These are phyloP conservation scores for Hyphodiscus sp. DNA, from an alignment of 2,329 filamentous ascomycete genomes.

Conservation along the genomic window DNA sequence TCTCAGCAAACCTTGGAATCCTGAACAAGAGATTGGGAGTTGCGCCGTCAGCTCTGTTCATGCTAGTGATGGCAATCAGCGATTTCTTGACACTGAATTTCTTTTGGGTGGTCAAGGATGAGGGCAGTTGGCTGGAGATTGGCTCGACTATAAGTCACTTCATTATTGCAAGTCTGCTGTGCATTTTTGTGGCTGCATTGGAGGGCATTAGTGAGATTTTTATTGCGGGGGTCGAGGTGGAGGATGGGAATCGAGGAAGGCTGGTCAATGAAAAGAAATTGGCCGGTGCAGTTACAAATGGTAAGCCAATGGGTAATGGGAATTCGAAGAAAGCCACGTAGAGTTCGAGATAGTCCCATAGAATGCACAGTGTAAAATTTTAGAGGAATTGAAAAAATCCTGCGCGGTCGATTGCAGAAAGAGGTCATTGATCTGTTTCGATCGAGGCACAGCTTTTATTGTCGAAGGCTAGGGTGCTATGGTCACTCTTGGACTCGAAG, in stretches of 20 bases:
- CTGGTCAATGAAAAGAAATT: conserved; percentile 24
- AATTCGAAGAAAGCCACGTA: conserved; percentile 7
- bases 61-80: conserved; percentile 85
- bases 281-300: conserved; percentile 15
- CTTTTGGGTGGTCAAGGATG: conserved; percentile 95
- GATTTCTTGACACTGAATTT: conserved; percentile 93
- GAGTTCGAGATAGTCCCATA: background rate
- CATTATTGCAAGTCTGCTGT: conserved; percentile 80
- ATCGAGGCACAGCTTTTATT: background rate
- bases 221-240: conserved; percentile 71
- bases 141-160: conserved; percentile 96
- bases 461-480: background rate
- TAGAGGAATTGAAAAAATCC: background rate
- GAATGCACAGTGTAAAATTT: background rate
- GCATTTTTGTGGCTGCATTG: conserved; percentile 82
- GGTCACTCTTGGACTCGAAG: no score
- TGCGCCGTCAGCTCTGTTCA: conserved; percentile 83
- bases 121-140: conserved; percentile 96
- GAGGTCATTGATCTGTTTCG: background rate
- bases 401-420: background rate
- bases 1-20: conserved; percentile 91
- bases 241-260: conserved; percentile 16
- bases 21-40: conserved; percentile 80
- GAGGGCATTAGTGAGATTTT: conserved; percentile 82
- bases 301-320: conserved; percentile 4